Base-by-base conservation (phyloP, 2,329 filamentous ascomycete genomes). In the Cadophora malorum region DNA sequence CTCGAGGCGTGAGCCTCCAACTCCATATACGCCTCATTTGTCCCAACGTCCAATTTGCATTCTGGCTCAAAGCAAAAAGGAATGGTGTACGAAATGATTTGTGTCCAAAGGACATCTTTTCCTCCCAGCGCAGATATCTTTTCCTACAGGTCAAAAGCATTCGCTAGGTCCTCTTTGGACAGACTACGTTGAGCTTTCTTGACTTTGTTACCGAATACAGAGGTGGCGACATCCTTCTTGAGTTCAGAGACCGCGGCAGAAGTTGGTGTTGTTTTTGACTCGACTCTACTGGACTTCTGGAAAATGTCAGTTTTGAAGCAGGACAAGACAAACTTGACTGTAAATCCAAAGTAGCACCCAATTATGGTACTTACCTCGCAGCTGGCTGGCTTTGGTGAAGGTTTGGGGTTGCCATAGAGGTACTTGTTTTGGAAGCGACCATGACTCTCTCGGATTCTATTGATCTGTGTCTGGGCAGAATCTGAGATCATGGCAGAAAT, bases 181-280 rank as follows among this genome's bases (percentile, higher is more conserved):
- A 38, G 10, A 14, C 33, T 41, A 5, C 31, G 55, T 23, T 58
- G 55, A 16, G 55, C 55, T 10, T 58, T 58, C 31, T 41, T 41
- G 19, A 58, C n/a, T 10, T 58, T 58, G n/a, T 58, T 58, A 4
- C n/a, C 55, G n/a, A 58, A 41, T 19, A 38, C n/a, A 12, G 19
- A 9, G 8, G n/a, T 10, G n/a, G 31, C 33, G n/a, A 14, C 33
- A n/a, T 58, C 33, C 33, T 41, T 55, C 19, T 25, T 21, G 6
- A 58, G 16, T 5, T 58, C 33, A 0, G 55, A 58, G 3, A 58
- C 33, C 9, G 33, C 21, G 3, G 7, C n/a, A 1, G 55, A 38
- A 38, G 55, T 58, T 12, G 31, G 31, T 6, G 55, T 58, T 2
- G 55, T 14, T 31, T 12, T 58, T 5, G 55, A 10, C n/a, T 58